Base-by-base conservation (phyloP, 257 asterid species). In the Nicotiana tabacum region DNA sequence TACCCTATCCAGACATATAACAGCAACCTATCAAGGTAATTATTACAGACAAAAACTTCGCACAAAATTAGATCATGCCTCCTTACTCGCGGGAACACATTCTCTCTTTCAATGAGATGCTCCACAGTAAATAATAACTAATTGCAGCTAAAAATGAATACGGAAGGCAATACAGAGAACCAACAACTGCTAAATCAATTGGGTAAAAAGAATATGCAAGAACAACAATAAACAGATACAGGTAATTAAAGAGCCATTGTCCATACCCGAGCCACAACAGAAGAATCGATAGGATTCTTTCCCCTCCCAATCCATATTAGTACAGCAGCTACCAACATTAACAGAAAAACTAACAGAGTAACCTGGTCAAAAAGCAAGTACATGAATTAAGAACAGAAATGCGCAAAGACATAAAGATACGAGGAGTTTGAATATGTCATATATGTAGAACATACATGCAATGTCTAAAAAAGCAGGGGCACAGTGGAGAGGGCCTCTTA, bases 271-370 rank as follows among this genome's bases (percentile, higher is more conserved):
- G 97, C 97, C 83, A 96, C 94, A 70, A 92, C 87, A 81, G 90
- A 82, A 62, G 98, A 87, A 74, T 90, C 85, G 77, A 92, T 89
- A 80, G 91, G 90, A 83, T 90, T 87, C 86, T 84, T 87, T 82
- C 90, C 94, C 85, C 86, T 88, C 81, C 95, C 97, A 82, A 92
- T 78, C 98, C 99, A 91, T 77, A 96, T 92, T 78, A 96, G 94
- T 85, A 93, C 92, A 39, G 98, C 88, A 84, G 92, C 90, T 85
- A 91, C 88, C 48, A 90, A 60, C 97, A 91, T 96, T 83, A 91
- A 84, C 32, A 90, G 88, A 86, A 94, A 89, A 74, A 94, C 88
- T 85, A 92, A 56, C 81, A 91, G 64, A 51, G 90, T 89, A 70
- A 92, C 98, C 99, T 96, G 96, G 83, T 46, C 60, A 85, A 85